Evolutionary conservation across 768 basidiomycete genomes (phyloP).

Genomic region (Gymnopilus dilepis): DNA sequence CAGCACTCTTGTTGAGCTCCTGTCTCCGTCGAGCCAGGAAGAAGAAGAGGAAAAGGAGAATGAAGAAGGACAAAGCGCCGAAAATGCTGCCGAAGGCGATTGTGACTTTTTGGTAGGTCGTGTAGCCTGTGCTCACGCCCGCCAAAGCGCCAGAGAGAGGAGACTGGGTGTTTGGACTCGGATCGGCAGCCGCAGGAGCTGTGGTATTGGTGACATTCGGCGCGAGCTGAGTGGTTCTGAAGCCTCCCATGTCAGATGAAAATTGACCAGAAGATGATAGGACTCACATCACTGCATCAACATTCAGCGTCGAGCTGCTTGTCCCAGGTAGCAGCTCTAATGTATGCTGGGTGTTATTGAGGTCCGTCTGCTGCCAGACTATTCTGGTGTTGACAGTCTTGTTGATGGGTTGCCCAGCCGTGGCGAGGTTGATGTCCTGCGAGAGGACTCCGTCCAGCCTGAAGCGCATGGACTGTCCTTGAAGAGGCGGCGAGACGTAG

Average conservation of each 20-base stretch:
- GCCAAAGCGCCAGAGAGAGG: neutral
- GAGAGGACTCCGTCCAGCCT: constrained; percentile 25
- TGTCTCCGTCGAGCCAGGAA: constrained; percentile 12
- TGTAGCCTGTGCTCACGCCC: constrained; percentile 4
- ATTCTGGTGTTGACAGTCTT: constrained; percentile 16
- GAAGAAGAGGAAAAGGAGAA: constrained; percentile 18
- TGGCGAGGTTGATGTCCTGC: constrained; percentile 17
- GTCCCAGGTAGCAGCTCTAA: constrained; percentile 24
- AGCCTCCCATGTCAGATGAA: neutral
- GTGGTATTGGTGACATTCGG: constrained; percentile 2
- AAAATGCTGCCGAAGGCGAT: constrained; percentile 22
- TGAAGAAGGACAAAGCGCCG: constrained; percentile 16
- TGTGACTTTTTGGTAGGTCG: constrained; percentile 12
- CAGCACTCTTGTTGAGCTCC: constrained; percentile 10
- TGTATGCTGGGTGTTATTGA: constrained; percentile 24
- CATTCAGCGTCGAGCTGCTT: constrained; percentile 23
- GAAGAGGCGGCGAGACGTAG: constrained; percentile 24
- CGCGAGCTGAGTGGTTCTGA: constrained; percentile 16
- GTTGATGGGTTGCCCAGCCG: constrained; percentile 11
- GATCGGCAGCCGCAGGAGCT: neutral
- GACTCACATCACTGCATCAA: constrained; percentile 30
- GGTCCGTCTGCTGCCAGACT: constrained; percentile 21
- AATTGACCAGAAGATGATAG: neutral
- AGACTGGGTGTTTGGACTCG: neutral
- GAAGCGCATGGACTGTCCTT: constrained; percentile 18